Conservation (phyloP, 805 yeast genomes). For the Starmerella apicola region DNA sequence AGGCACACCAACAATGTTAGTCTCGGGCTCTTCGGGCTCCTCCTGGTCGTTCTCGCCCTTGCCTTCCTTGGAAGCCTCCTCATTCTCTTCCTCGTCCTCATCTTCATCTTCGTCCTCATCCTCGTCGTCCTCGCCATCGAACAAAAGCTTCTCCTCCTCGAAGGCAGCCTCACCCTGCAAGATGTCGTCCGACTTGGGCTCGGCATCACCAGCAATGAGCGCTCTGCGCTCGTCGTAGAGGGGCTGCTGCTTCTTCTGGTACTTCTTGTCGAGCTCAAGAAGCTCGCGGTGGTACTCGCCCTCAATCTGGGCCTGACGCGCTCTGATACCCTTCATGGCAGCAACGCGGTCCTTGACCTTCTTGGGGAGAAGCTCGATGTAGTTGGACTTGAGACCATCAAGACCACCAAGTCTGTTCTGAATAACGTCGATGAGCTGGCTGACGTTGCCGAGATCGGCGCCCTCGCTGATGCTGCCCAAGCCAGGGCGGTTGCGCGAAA, state of each 20-base stretch:
- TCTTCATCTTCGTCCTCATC: constrained; percentile 33
- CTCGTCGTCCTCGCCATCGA: constrained; percentile 34
- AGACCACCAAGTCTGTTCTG: constrained; percentile 77
- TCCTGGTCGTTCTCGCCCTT: constrained; percentile 27
- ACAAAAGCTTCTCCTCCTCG: constrained; percentile 37
- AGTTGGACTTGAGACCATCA: constrained; percentile 79
- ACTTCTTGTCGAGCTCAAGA: constrained; percentile 74
- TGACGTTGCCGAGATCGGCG: constrained; percentile 43
- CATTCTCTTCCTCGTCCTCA: constrained; percentile 24
- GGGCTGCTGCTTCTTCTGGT: constrained; percentile 58
- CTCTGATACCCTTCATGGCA: constrained; percentile 74
- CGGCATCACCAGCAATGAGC: constrained; percentile 57
- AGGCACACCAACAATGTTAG: constrained; percentile 62
- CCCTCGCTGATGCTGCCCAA: constrained; percentile 52
- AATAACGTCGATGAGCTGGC: constrained; percentile 72
- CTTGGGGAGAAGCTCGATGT: constrained; percentile 63
- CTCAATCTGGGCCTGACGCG: constrained; percentile 67
- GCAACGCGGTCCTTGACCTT: constrained; percentile 61
- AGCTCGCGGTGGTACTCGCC: constrained; percentile 85
- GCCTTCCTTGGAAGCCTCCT: constrained; percentile 7
- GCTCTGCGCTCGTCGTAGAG: constrained; percentile 59
- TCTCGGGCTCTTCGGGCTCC: constrained; percentile 30
- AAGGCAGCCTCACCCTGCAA: constrained; percentile 64
- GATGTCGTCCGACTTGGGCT: constrained; percentile 70
- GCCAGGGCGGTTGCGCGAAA: constrained; percentile 11